Evolutionary conservation across 2,329 filamentous ascomycete species (phyloP), one percentile per base, ranked within the genome.

Genomic region (Emergomyces orientalis): DNA sequence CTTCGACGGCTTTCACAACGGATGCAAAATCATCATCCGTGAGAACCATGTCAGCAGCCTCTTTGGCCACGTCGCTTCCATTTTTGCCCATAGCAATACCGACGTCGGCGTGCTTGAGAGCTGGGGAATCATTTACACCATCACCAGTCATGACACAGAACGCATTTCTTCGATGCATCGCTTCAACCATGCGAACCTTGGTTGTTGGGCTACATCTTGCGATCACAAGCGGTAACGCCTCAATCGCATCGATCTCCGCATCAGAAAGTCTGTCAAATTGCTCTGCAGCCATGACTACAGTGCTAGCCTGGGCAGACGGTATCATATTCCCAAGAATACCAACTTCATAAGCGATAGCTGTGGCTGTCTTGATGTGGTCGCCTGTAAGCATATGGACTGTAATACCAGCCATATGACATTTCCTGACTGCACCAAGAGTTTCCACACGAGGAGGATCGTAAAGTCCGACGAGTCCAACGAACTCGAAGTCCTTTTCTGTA

Each of bases 71-170:
- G 68, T 91, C 89, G 19, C 86, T 89, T 8, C 89, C 88, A 6
- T 86, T 85, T 73, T 81, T 75, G 34, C 88, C 88, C 88, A 91
- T 91, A 63, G 88, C 88, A 65, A 91, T 92, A 66, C 87, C 88
- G n/a, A 92, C 88, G 69, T 92, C 88, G 13, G 88, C 86, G 43
- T 83, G 82, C 67, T 88, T 88, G 58, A 91, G 79, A 9, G 87
- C 89, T 0, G 88, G 88, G 9, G 87, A 87, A 71, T 91, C 88
- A 71, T 91, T 91, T 66, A 91, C 88, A 61, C 88, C 88, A 68
- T 91, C 88, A 65, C 88, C 88, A 41, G 88, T 91, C 88, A 91
- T 91, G 64, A 88, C 88, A 74, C 86, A 88, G 74, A 88, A 90
- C 22, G 82, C 82, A 17, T 83, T 81, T 54, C 88, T 84, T 55